A percentile compares a stretch with the other conserved stretches of the same genome.
phyloP scores from a whole-genome alignment of 2,329 filamentous ascomycete genomes.

The Cladosporium austrohemisphaericum region DNA sequence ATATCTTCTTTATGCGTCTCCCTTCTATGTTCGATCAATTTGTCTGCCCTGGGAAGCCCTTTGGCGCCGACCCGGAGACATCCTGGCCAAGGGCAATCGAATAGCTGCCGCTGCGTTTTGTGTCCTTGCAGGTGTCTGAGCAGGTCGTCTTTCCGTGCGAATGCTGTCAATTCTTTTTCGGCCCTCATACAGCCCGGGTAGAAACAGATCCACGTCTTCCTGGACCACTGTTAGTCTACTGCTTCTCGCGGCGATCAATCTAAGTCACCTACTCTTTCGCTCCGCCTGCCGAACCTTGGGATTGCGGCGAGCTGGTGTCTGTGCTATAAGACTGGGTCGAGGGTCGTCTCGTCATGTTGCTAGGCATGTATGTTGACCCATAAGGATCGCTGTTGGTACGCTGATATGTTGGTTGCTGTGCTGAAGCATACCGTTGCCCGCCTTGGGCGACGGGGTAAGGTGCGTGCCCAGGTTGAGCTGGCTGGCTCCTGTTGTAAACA shows the following conservation, averaged over 20 bases:
- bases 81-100: conserved; percentile 41
- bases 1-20: conserved; percentile 54
- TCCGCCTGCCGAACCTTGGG: background rate
- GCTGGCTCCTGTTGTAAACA: no score
- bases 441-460: no score
- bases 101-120: conserved; percentile 19
- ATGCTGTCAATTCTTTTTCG: background rate
- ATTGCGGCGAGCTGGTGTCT: background rate
- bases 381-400: background rate
- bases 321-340: background rate
- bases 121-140: conserved; percentile 42
- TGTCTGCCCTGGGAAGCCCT: conserved; percentile 54
- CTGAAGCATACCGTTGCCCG: no score
- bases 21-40: conserved; percentile 53
- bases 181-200: background rate
- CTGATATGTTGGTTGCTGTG: background rate
- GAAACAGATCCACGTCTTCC: background rate
- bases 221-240: background rate
- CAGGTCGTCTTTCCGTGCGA: conserved; percentile 41
- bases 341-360: background rate
- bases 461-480: no score
- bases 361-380: background rate
- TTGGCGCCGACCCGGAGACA: conserved; percentile 43
- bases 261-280: background rate
- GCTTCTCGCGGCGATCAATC: background rate